Conservation (phyloP, 2,329 filamentous ascomycete species). For the Pyrenochaeta sp. region DNA sequence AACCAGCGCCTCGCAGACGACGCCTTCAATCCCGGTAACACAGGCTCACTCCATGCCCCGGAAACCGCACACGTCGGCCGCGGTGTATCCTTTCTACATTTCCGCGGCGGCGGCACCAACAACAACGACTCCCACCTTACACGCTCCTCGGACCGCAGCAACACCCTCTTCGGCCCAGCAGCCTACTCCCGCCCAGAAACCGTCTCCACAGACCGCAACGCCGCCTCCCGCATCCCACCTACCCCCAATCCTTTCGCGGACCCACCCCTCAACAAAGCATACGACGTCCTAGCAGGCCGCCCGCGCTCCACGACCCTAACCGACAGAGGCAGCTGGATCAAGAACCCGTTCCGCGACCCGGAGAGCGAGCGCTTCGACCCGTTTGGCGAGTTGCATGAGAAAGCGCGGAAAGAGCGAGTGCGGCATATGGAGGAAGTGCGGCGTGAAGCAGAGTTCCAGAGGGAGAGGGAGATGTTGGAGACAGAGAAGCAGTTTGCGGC, state of each 20-base stretch:
- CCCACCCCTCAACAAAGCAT: conserved; percentile 47
- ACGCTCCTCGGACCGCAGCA: conserved; percentile 32
- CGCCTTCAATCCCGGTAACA: conserved; percentile 37
- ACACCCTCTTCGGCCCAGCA: conserved; percentile 37
- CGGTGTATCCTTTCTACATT: conserved; percentile 19
- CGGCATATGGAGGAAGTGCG: conserved; percentile 36
- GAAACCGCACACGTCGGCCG: conserved; percentile 31
- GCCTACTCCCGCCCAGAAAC: conserved; percentile 44
- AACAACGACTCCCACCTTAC: conserved; percentile 28
- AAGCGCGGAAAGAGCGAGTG: conserved; percentile 37
- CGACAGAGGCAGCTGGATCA: conserved; percentile 43
- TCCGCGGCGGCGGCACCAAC: conserved; percentile 1
- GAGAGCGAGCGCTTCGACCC: conserved; percentile 48
- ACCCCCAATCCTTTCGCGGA: conserved; percentile 49
- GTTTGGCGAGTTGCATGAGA: conserved; percentile 47
- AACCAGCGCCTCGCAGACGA: conserved; percentile 32
- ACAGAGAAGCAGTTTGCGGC: conserved; percentile 22
- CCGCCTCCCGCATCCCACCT: conserved; percentile 28
- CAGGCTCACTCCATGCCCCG: conserved; percentile 25
- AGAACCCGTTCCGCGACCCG: conserved; percentile 48
- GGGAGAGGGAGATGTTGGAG: conserved; percentile 13
- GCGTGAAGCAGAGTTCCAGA: conserved; percentile 30
- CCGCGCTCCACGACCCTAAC: conserved; percentile 46
- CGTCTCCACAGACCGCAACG: conserved; percentile 35
- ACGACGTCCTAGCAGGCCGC: conserved; percentile 43